phyloP scores from a whole-genome alignment of 345 rosid species.

The Sonneratia alba region DNA sequence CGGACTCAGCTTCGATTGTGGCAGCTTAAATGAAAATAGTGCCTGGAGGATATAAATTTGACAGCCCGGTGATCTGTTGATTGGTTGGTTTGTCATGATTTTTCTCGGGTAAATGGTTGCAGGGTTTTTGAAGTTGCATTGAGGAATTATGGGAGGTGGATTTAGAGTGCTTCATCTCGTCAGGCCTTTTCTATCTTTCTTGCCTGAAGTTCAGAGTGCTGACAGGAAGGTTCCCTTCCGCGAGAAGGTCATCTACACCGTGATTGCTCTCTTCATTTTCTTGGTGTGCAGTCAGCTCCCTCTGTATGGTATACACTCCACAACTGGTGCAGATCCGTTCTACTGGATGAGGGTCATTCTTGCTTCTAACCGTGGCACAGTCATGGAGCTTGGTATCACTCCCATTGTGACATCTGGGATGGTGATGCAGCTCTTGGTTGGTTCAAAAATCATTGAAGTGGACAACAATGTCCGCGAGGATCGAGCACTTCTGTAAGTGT shows the following conservation, averaged over 20 bases:
- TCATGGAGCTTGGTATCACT: constrained; percentile 78
- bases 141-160: constrained; percentile 56
- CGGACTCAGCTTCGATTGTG: not conserved
- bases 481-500: constrained; percentile 47
- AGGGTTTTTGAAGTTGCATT: not conserved
- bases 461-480: constrained; percentile 68
- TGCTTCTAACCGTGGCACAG: constrained; percentile 68
- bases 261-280: constrained; percentile 65
- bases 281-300: constrained; percentile 76
- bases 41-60: not conserved
- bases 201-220: constrained; percentile 74
- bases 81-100: not conserved
- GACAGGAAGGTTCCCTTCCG: constrained; percentile 68
- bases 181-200: constrained; percentile 58
- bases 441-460: constrained; percentile 70
- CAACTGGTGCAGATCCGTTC: constrained; percentile 74
- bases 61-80: not conserved
- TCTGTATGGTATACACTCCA: constrained; percentile 62
- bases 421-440: constrained; percentile 69
- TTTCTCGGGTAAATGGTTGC: not conserved
- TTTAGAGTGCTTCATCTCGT: constrained; percentile 70
- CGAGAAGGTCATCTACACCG: constrained; percentile 81
- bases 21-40: not conserved
- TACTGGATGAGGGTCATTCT: constrained; percentile 84
- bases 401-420: constrained; percentile 74